These are phyloP conservation scores for Plantago coronopus DNA, from an alignment of 305 asterid genomes.

Conservation along the genomic window DNA sequence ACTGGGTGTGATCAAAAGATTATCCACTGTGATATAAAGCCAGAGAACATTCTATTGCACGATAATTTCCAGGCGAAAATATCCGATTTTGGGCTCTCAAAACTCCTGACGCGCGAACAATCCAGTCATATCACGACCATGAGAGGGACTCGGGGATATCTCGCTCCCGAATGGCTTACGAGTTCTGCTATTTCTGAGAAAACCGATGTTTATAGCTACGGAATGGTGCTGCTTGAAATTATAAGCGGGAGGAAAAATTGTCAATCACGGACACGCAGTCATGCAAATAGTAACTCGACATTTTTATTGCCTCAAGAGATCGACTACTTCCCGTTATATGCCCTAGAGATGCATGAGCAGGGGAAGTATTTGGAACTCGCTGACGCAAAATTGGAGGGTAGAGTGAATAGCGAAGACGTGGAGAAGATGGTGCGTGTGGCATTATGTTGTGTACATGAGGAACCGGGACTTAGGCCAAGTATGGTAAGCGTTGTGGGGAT, in stretches of 20 bases:
- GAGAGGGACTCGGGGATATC: slow-evolving; percentile 73
- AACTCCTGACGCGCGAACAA: slow-evolving; percentile 44
- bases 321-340: slow-evolving; percentile 47
- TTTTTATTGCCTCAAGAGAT: slow-evolving; percentile 16
- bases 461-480: slow-evolving; percentile 46
- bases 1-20: slow-evolving; percentile 50
- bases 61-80: slow-evolving; percentile 46
- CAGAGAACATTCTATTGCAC: slow-evolving; percentile 59
- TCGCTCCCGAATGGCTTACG: slow-evolving; percentile 69
- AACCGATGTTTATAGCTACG: slow-evolving; percentile 62
- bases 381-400: slow-evolving; percentile 39
- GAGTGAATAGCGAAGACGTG: slow-evolving; percentile 36
- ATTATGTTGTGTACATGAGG: slow-evolving; percentile 56
- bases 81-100: slow-evolving; percentile 65
- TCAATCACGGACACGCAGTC: slow-evolving; percentile 13
- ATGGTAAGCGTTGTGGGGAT: slow-evolving; percentile 54
- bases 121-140: slow-evolving; percentile 49
- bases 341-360: slow-evolving; percentile 54
- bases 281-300: slow-evolving; percentile 3
- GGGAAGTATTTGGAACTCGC: slow-evolving; percentile 48
- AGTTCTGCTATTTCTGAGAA: slow-evolving; percentile 55
- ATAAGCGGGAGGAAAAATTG: slow-evolving; percentile 62
- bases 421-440: slow-evolving; percentile 51
- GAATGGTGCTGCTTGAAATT: slow-evolving; percentile 58
- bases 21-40: slow-evolving; percentile 66